These are phyloP conservation scores for Hansfordia pulvinata DNA, from an alignment of 2,329 filamentous ascomycete species.

Conservation along the genomic window DNA sequence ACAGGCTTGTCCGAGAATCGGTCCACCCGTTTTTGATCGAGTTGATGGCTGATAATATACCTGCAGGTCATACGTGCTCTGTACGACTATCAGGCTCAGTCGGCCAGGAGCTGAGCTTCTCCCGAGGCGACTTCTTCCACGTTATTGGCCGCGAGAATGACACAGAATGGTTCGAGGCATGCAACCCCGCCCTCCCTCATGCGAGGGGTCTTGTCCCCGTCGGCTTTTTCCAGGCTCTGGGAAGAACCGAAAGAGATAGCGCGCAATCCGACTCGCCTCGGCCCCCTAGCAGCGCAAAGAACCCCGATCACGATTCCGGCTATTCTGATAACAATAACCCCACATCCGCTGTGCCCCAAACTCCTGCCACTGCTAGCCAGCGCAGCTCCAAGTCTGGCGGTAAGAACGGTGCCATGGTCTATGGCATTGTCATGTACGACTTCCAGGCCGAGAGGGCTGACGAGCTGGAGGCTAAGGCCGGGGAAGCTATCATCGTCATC, in stretches of 20 bases:
- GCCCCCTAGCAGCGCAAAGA: conserved; percentile 35
- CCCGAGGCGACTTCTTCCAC: conserved; percentile 93
- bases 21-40: conserved; percentile 1
- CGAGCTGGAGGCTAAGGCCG: conserved; percentile 86
- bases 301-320: conserved; percentile 77
- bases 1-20: too few species aligned
- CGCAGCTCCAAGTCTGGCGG: conserved; percentile 36
- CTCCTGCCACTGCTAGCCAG: conserved; percentile 24
- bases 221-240: conserved; percentile 82
- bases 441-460: conserved; percentile 93
- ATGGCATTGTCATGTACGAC: conserved; percentile 93
- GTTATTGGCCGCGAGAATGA: conserved; percentile 95
- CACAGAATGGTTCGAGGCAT: conserved; percentile 93
- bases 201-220: conserved; percentile 88
- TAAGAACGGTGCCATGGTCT: conserved; percentile 71
- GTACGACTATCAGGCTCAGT: conserved; percentile 77
- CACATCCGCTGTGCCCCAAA: conserved; percentile 13
- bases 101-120: conserved; percentile 77
- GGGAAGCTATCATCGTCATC: conserved; percentile 95
- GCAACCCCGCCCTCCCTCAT: conserved; percentile 79
- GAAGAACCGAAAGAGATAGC: conserved; percentile 85
- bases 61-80: conserved; percentile 86
- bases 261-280: conserved; percentile 49
- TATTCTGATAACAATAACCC: conserved; percentile 49
- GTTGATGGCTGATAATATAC: conserved; percentile 9